Evolutionary conservation across 495 filamentous ascomycete genomes (phyloP).

Genomic region (Rostrohypoxylon terebratum): DNA sequence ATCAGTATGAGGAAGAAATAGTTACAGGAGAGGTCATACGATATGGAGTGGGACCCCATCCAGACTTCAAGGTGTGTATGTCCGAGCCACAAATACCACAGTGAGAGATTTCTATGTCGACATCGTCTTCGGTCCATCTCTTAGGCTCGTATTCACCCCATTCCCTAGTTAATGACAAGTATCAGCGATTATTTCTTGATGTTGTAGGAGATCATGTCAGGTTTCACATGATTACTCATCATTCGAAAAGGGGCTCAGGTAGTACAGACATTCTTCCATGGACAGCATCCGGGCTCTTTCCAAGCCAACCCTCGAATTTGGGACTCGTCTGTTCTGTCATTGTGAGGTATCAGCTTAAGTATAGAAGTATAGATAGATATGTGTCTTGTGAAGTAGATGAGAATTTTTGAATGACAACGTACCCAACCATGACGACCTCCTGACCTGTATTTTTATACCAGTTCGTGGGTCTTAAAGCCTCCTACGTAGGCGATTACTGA

Average conservation of each 20-base stretch:
- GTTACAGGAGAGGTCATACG: conserved; percentile 30
- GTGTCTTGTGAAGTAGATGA: background rate
- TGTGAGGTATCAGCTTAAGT: conserved; percentile 1
- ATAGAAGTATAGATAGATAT: background rate
- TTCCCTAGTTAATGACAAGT: conserved; percentile 25
- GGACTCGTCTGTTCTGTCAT: conserved; percentile 30
- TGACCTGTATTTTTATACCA: background rate
- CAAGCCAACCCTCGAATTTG: conserved; percentile 86
- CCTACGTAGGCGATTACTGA: background rate
- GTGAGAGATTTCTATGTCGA: conserved; percentile 82
- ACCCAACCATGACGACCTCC: background rate
- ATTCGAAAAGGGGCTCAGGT: background rate
- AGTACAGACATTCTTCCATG: conserved; percentile 72
- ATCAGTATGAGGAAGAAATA: conserved; percentile 8
- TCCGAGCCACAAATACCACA: conserved; percentile 88
- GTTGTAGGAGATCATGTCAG: background rate
- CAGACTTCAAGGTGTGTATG: conserved; percentile 78
- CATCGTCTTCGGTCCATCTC: conserved; percentile 79
- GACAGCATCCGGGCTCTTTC: conserved; percentile 66
- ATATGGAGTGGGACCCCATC: conserved; percentile 64
- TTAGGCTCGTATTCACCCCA: conserved; percentile 82
- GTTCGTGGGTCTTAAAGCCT: background rate
- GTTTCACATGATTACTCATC: background rate
- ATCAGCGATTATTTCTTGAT: conserved; percentile 8
- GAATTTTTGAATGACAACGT: background rate